A percentile compares a stretch with the other conserved stretches of the same genome.
These are phyloP conservation scores for Caryopteris hybrid DNA, from an alignment of 305 asterid species.

Conservation along the genomic window DNA sequence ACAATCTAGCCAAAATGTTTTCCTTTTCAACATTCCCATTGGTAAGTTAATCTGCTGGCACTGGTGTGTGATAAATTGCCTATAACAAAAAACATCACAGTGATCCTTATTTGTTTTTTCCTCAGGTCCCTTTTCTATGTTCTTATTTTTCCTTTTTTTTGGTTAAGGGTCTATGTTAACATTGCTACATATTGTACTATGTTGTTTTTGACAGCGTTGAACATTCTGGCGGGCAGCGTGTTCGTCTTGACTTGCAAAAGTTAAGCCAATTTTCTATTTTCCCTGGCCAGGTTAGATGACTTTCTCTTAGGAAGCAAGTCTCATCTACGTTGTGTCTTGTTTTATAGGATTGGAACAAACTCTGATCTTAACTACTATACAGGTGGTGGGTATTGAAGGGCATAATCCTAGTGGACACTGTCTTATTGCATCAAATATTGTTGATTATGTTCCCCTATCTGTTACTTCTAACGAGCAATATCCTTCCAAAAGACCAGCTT, in stretches of 20 bases:
- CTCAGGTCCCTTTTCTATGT: not conserved
- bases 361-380: slow-evolving; percentile 18
- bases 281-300: slow-evolving; percentile 82
- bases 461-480: slow-evolving; percentile 41
- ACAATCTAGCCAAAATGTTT: not conserved
- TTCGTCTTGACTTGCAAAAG: slow-evolving; percentile 90
- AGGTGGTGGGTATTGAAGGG: slow-evolving; percentile 95
- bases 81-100: not conserved
- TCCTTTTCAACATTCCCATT: not conserved
- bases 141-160: not conserved
- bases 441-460: slow-evolving; percentile 55
- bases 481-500: slow-evolving; percentile 70
- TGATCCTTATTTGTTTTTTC: not conserved
- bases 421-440: slow-evolving; percentile 77
- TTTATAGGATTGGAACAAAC: slow-evolving; percentile 21
- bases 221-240: slow-evolving; percentile 98
- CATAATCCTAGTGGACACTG: slow-evolving; percentile 97
- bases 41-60: not conserved
- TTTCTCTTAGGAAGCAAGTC: slow-evolving; percentile 7
- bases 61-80: not conserved
- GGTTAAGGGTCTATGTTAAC: not conserved
- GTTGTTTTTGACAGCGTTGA: slow-evolving; percentile 56
- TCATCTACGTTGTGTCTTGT: slow-evolving; percentile 12
- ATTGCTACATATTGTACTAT: not conserved
- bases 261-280: slow-evolving; percentile 77